These are phyloP conservation scores for Cyclocybe cylindracea DNA, from an alignment of 768 basidiomycete genomes.

Conservation along the genomic window DNA sequence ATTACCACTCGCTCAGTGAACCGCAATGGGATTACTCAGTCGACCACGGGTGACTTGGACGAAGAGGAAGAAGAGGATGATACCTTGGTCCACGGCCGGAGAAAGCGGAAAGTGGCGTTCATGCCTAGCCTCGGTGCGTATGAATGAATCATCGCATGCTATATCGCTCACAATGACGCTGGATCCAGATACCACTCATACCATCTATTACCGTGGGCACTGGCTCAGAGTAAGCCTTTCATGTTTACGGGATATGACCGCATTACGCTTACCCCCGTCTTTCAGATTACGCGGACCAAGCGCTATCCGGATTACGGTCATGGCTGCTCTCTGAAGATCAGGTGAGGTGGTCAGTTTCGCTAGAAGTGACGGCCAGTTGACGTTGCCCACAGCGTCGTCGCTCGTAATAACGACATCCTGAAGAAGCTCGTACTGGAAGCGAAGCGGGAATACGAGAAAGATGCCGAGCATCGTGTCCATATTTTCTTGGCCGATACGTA, in stretches of 20 bases:
- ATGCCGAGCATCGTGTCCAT: constrained; percentile 87
- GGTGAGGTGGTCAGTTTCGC: constrained; percentile 38
- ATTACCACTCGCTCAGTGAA: constrained; percentile 79
- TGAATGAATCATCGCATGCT: constrained; percentile 9
- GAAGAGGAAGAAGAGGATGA: constrained; percentile 73
- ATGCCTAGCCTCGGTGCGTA: constrained; percentile 76
- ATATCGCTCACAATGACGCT: constrained; percentile 12
- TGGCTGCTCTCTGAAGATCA: constrained; percentile 76
- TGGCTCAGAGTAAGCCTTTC: constrained; percentile 70
- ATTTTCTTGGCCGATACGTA: constrained; percentile 90
- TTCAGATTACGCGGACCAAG: constrained; percentile 78
- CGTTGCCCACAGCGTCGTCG: constrained; percentile 65
- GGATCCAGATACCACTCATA: constrained; percentile 76
- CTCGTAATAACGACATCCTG: constrained; percentile 84
- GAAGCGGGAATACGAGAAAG: constrained; percentile 87
- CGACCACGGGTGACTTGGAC: constrained; percentile 75
- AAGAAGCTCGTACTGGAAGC: constrained; percentile 87
- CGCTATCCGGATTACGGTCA: constrained; percentile 77
- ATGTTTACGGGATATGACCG: constrained; percentile 14
- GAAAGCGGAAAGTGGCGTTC: constrained; percentile 80
- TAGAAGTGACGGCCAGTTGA: constrained; percentile 7
- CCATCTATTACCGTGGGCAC: constrained; percentile 87
- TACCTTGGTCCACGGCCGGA: constrained; percentile 62
- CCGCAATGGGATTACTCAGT: constrained; percentile 63
- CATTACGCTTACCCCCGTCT: constrained; percentile 16